Base-by-base conservation (phyloP, 164 flowering plant species). In the Piper betle region DNA sequence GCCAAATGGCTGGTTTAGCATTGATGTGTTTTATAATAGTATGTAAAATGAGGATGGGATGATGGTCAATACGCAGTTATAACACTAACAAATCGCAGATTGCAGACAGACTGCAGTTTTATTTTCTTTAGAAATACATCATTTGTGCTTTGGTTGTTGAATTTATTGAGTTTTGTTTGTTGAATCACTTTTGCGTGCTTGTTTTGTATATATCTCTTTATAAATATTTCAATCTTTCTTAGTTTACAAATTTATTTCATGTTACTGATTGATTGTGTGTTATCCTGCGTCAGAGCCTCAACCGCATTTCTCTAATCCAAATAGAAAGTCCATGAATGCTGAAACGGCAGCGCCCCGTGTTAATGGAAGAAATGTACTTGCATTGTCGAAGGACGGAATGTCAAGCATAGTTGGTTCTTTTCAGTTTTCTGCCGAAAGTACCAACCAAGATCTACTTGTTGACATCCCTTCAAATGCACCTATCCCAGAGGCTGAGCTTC, bases 401-500 rank as follows among this genome's bases (percentile, higher is more conserved):
- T 79, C 82, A 19, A 67, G 76, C 56, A 74, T 78, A 81, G 73
- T 82, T 59, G 91, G 84, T 52, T 73, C 86, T 66, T 73, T 79
- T 43, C 66, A 74, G 55, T 74, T 73, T 67, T 72, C 66, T 0
- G 88, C 82, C 59, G 89, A 80, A 52, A 79, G 67, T 66, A 75
- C 78, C 20, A 93, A 87, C 62, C 91, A 87, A 72, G 97, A 87
- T 76, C 68, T 93, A 69, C 89, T 93, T 61, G 74, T 89, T 55
- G 90, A 87, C 57, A 74, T 93, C 48, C 97, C 93, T 57, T 81
- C 87, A 59, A 80, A 81, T 58, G 67, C 83, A 52, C 81, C 84
- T 39, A 87, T 93, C 59, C 84, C 96, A 5, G 80, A 89, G 71
- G 97, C 98, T 56, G 97, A 93, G 74, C 96, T 89, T 52, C 83